Percentiles rank a stretch among this genome's conserved stretches.
phyloP scores from a whole-genome alignment of 495 filamentous ascomycete genomes.

The Articulospora tetracladia region DNA sequence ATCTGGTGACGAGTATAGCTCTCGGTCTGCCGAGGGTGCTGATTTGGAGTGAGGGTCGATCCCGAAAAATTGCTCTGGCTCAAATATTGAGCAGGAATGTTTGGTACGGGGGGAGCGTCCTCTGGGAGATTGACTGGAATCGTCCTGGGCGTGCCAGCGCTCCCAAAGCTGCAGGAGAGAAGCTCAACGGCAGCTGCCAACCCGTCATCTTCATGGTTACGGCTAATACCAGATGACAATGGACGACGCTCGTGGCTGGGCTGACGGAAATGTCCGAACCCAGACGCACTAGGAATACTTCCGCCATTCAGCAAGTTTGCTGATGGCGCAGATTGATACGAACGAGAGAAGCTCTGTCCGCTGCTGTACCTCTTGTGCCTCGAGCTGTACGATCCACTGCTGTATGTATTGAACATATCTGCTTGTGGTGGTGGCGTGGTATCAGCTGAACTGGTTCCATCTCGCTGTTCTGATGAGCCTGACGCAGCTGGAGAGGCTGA shows the following conservation, averaged over 20 bases:
- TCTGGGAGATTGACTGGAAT: conserved; percentile 65
- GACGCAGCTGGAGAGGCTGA: conserved; percentile 77
- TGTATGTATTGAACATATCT: conserved; percentile 34
- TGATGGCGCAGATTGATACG: conserved; percentile 75
- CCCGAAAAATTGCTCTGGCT: conserved; percentile 40
- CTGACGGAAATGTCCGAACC: conserved; percentile 53
- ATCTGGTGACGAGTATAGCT: conserved; percentile 37
- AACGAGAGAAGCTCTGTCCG: conserved; percentile 71
- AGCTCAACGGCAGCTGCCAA: conserved; percentile 89
- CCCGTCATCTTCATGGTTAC: conserved; percentile 70
- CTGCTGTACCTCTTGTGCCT: conserved; percentile 59
- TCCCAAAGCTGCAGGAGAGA: conserved; percentile 85
- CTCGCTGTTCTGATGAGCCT: conserved; percentile 70
- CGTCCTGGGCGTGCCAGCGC: conserved; percentile 74
- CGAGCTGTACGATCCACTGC: conserved; percentile 41
- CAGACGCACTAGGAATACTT: conserved; percentile 41
- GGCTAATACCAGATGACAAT: conserved; percentile 55
- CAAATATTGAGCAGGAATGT: conserved; percentile 68
- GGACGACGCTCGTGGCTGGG: conserved; percentile 54
- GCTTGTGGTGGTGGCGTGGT: conserved; percentile 66
- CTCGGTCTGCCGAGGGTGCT: conserved; percentile 29
- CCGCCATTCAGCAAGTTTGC: conserved; percentile 43
- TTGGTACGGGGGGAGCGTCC: conserved; percentile 84
- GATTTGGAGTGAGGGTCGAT: conserved; percentile 27
- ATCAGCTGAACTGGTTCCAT: conserved; percentile 64